Conservation (phyloP, 495 filamentous ascomycete genomes). For the Xylaria acuta region DNA sequence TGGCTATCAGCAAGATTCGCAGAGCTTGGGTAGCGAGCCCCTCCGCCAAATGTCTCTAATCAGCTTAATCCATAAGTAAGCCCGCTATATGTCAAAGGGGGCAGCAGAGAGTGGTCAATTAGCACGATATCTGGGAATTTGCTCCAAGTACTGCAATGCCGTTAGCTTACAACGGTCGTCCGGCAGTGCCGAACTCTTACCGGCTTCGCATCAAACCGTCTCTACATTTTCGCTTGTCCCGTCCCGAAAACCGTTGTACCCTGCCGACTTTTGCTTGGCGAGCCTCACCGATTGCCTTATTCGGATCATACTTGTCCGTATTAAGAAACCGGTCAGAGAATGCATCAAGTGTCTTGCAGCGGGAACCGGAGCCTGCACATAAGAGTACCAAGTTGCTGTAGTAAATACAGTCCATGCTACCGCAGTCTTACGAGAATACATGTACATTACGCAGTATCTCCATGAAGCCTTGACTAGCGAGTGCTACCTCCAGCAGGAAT, state of each 20-base stretch:
- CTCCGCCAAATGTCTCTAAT: neutral
- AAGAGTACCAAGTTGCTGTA: constrained; percentile 7
- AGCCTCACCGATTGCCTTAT: constrained; percentile 19
- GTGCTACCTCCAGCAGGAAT: constrained; percentile 17
- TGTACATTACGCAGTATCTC: constrained; percentile 2
- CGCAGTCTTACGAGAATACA: constrained; percentile 10
- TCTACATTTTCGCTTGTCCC: constrained; percentile 20
- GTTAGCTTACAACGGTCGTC: constrained; percentile 12
- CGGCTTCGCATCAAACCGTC: constrained; percentile 20
- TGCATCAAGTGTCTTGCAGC: constrained; percentile 23
- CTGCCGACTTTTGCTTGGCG: constrained; percentile 22
- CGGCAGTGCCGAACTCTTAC: constrained; percentile 18
- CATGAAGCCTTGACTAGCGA: constrained; percentile 19
- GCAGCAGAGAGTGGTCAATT: neutral
- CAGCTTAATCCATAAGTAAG: constrained; percentile 12
- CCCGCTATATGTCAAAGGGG: neutral
- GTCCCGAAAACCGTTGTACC: constrained; percentile 27
- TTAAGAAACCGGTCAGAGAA: constrained; percentile 26
- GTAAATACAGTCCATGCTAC: neutral
- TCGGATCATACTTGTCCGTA: constrained; percentile 1
- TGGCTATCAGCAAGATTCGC: constrained; percentile 10
- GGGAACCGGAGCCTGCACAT: constrained; percentile 20
- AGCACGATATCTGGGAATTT: constrained; percentile 7
- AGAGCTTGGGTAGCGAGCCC: neutral
- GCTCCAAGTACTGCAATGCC: neutral